Percentiles rank a stretch among this genome's conserved stretches.
phyloP scores from a whole-genome alignment of 805 yeast species.

The Saturnispora ahearnii region DNA sequence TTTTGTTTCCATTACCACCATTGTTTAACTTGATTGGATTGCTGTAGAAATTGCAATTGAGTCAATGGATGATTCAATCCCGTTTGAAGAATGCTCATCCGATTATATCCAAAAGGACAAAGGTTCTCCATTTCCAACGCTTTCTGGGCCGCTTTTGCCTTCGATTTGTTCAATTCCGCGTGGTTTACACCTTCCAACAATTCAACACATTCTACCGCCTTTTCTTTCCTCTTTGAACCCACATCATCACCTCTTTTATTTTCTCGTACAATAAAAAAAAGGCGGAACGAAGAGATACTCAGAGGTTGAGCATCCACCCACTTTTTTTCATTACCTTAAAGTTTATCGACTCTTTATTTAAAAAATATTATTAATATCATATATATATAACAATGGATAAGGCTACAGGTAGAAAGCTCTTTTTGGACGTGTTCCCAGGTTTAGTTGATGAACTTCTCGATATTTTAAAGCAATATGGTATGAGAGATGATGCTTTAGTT shows the following conservation, averaged over 20 bases:
- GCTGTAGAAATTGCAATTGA: too few species aligned
- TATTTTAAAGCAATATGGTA: conserved; percentile 56
- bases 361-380: neutral
- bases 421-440: conserved; percentile 61
- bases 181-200: too few species aligned
- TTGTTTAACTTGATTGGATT: too few species aligned
- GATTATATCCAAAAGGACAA: too few species aligned
- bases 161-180: too few species aligned
- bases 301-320: neutral
- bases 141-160: too few species aligned
- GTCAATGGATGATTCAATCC: too few species aligned
- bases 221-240: neutral
- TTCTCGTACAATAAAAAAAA: neutral
- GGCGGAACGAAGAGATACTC: neutral
- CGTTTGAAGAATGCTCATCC: too few species aligned
- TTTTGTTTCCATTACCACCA: too few species aligned
- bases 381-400: conserved; percentile 25
- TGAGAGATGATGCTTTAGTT: conserved; percentile 75
- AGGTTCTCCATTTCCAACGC: too few species aligned
- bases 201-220: neutral
- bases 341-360: neutral
- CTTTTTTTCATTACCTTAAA: neutral
- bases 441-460: conserved; percentile 67
- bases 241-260: neutral
- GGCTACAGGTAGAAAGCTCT: conserved; percentile 40